These are phyloP conservation scores for Microdochium trichocladiopsis DNA, from an alignment of 2,329 filamentous ascomycete genomes.

Conservation along the genomic window DNA sequence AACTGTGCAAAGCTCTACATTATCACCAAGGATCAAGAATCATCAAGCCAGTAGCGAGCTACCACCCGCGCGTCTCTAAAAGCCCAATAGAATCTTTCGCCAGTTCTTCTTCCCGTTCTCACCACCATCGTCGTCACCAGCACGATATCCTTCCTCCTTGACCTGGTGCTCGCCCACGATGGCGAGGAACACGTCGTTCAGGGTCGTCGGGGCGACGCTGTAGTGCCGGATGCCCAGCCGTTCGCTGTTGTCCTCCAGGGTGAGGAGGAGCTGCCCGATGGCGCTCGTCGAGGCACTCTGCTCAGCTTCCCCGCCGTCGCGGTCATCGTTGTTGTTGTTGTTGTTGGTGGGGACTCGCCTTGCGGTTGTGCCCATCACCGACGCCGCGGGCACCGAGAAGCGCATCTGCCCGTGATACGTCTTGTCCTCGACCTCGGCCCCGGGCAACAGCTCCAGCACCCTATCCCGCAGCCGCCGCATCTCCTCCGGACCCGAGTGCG, in stretches of 20 bases:
- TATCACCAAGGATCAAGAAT: too few relatives aligned
- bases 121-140: constrained; percentile 12
- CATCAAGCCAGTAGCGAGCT: too few relatives aligned
- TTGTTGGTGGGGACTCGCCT: too few relatives aligned
- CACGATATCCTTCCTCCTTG: constrained; percentile 66
- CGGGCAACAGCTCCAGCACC: constrained; percentile 54
- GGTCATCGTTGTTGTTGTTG: neutral
- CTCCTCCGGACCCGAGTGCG: constrained; percentile 62
- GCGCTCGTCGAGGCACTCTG: constrained; percentile 29
- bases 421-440: constrained; percentile 62
- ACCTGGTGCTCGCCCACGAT: constrained; percentile 79
- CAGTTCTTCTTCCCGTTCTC: constrained; percentile 16
- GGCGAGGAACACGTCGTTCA: constrained; percentile 84
- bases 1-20: too few relatives aligned
- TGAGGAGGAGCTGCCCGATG: constrained; percentile 62
- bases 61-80: too few relatives aligned
- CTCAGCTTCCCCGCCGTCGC: too few relatives aligned
- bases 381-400: constrained; percentile 62
- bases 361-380: too few relatives aligned
- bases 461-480: constrained; percentile 61
- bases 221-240: constrained; percentile 74
- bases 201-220: constrained; percentile 75
- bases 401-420: constrained; percentile 80
- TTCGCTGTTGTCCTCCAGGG: constrained; percentile 65
- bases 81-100: constrained; percentile 6